A percentile compares a stretch with the other conserved stretches of the same genome.
Evolutionary conservation across 1,284 basidiomycete genomes (phyloP).

Genomic region (Cystobasidium pallidum): DNA sequence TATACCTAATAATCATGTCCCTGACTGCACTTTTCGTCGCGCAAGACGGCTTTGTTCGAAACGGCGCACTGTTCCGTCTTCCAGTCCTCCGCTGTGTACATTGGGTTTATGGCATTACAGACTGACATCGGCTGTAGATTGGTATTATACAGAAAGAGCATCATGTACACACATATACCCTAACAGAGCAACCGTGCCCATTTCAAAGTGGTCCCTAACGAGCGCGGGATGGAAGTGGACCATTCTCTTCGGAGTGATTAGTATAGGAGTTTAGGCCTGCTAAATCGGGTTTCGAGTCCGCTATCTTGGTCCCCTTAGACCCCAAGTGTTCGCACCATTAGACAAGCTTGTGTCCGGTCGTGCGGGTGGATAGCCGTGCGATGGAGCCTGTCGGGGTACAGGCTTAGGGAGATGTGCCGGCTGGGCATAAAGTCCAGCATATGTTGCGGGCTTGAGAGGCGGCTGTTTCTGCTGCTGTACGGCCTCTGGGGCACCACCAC

Average conservation of each 20-base stretch:
- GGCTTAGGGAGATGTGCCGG: background rate
- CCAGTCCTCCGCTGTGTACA: too few species aligned
- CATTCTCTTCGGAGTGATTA: background rate
- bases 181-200: too few species aligned
- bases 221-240: too few species aligned
- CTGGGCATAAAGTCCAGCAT: background rate
- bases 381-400: background rate
- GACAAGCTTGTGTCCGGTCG: conserved; percentile 20
- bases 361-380: conserved; percentile 7
- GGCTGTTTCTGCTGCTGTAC: background rate
- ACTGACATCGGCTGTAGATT: too few species aligned
- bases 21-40: too few species aligned
- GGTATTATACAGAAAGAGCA: too few species aligned
- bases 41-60: too few species aligned
- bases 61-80: too few species aligned
- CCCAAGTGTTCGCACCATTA: conserved; percentile 12
- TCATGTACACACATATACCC: too few species aligned
- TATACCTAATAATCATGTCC: too few species aligned
- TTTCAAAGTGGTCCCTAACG: too few species aligned
- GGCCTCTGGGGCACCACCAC: conserved; percentile 30
- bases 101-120: too few species aligned
- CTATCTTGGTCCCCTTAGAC: conserved; percentile 27
- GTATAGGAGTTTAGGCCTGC: background rate
- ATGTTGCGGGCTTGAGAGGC: background rate
- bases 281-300: background rate